Percentiles rank a stretch among this genome's conserved stretches.
These are phyloP conservation scores for Trichoderma atrobrunneum DNA, from an alignment of 2,329 filamentous ascomycete species.

Conservation along the genomic window DNA sequence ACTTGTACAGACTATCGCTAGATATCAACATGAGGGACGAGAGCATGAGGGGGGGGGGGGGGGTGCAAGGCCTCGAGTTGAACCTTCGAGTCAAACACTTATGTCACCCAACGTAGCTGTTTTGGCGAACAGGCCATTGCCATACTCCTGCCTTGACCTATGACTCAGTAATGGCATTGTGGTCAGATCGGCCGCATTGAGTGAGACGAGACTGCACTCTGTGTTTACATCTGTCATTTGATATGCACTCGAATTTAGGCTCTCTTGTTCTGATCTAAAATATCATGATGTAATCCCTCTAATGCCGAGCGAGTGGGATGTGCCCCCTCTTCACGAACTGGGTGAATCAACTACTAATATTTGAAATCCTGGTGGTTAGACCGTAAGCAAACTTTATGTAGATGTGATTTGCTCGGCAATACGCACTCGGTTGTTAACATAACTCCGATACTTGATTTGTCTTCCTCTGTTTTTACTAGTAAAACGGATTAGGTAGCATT, in stretches of 20 bases:
- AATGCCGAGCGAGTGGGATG: not conserved
- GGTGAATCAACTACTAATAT: too few relatives aligned
- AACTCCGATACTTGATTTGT: not conserved
- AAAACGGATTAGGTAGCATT: not conserved
- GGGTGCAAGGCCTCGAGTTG: not conserved
- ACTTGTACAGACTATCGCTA: not conserved
- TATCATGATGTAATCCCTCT: not conserved
- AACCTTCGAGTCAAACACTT: not conserved
- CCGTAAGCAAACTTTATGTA: not conserved
- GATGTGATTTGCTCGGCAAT: not conserved
- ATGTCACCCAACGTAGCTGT: not conserved
- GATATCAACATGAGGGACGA: not conserved
- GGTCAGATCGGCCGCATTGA: not conserved
- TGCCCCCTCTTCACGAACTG: not conserved
- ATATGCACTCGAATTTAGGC: not conserved
- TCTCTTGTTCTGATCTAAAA: not conserved
- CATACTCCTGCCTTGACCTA: not conserved
- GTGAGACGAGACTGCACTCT: not conserved
- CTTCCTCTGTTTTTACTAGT: not conserved
- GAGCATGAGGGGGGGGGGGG: not conserved
- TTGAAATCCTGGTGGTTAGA: not conserved
- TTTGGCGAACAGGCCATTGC: too few relatives aligned
- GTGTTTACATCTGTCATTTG: not conserved
- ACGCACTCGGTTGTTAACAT: not conserved
- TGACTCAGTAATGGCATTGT: not conserved